Conservation (phyloP, 495 filamentous ascomycete species). For the Astrocystis sublimbata region DNA sequence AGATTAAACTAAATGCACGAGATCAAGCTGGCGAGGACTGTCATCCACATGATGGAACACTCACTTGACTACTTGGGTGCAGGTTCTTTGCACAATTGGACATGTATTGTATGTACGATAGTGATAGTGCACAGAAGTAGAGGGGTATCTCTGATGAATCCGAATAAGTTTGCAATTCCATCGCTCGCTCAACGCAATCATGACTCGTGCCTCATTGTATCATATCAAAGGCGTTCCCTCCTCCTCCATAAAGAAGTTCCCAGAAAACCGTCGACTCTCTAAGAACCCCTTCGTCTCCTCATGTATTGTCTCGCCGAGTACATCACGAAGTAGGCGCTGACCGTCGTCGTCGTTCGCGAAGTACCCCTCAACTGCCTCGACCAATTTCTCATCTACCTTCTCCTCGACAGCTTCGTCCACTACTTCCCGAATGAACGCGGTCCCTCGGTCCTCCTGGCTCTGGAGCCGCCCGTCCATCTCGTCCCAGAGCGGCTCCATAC, state of each 20-base stretch:
- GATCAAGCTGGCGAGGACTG: no score
- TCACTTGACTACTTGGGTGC: no score
- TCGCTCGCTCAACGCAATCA: no score
- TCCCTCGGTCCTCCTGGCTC: conserved; percentile 2
- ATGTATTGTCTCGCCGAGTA: background rate
- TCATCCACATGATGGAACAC: no score
- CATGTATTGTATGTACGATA: no score
- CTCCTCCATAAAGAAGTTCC: background rate
- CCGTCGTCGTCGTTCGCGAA: background rate
- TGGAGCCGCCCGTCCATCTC: background rate
- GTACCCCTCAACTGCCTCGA: conserved; percentile 3
- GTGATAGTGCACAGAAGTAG: no score
- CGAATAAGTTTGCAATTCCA: no score
- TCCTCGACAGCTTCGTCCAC: conserved; percentile 9
- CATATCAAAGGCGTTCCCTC: background rate
- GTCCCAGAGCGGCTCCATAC: conserved; percentile 6
- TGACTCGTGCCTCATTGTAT: background rate
- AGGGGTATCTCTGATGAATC: no score
- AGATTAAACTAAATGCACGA: no score
- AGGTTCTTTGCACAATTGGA: no score
- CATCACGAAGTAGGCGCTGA: background rate
- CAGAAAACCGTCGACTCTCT: background rate
- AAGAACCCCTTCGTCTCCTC: conserved; percentile 9
- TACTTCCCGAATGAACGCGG: background rate
- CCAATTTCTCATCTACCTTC: conserved; percentile 1